Base-by-base conservation (phyloP, 2,329 filamentous ascomycete genomes). In the Alternaria alternata region DNA sequence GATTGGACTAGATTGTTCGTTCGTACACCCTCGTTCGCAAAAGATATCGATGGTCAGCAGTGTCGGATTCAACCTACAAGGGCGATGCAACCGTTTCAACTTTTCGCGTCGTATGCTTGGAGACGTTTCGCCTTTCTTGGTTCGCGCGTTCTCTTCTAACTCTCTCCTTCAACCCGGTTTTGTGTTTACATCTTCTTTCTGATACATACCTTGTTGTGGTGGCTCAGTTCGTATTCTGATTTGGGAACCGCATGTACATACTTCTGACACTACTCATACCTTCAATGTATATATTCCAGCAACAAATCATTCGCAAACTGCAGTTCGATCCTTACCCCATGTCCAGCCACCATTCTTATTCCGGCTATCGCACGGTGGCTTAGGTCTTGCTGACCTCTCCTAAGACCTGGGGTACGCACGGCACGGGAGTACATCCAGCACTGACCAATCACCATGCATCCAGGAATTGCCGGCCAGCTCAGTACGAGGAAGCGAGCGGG, bases 101-200 rank as follows among this genome's bases (percentile, higher is more conserved):
- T 9, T 32, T 4, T 8, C 11, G 30, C 18, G 18, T 16, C 12
- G 30, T 30, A 20, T 22, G 24, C 14, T 26, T 30, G 34, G 11
- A 41, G 28, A 34, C 5, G 16, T 4, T 4, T 20, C 9, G 22
- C 7, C 30, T 36, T 52, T 9, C 24, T 43, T 43, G 14, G 20
- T 39, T 22, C 24, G 56, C 38, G 3, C 20, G 20, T 63, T 54
- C 41, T 8, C 24, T 67, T 62, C 61, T 59, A 42, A 59, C 57
- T 24, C 57, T 24, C 57, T 67, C 53, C 28, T n/a, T 63, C 42
- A 49, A 14, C 3, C 20, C 6, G 2, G n/a, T 18, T 51, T 57
- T 24, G 30, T 12, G 8, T 28, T 38, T 36, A 16, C 3, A 4
- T 28, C 28, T 26, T 20, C 12, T 49, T 48, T 41, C 9, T 36